Evolutionary conservation across 495 filamentous ascomycete genomes (phyloP), one percentile per base, ranked within the genome.

Genomic region (Staphylotrichum longicolle): DNA sequence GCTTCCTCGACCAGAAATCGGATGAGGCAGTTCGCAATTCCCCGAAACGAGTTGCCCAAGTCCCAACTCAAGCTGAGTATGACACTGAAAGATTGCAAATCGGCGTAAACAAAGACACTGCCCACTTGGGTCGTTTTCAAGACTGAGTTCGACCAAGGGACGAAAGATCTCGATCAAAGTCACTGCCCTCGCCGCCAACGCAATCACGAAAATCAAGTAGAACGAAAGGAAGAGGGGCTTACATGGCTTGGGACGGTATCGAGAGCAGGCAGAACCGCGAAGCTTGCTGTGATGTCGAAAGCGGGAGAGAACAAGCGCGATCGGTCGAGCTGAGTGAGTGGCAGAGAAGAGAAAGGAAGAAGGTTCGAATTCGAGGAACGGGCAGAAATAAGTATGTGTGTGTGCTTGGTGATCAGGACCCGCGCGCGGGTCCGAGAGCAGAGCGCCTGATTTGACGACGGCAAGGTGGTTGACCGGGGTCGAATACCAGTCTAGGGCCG

Each of bases 171-270:
- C 11, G 40, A 15, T 12, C 33, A 48, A 15, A 11, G n/a, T 50
- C 42, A 30, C 50, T 27, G 34, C 40, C 27, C 39, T 45, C 40
- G 30, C 20, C 27, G 14, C 6, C 30, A 7, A 20, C 57, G 30
- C 11, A 12, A 20, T 51, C 0, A 12, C 33, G 44, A 10, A 27
- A 60, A 4, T 6, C 15, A 11, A 33, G 5, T 0, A 27, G 3
- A 42, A 14, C 44, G n/a, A 42, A 51, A 5, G 6, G 39, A 6
- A 11, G 33, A 15, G 12, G 7, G 27, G 4, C 27, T 53, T 46
- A 60, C 58, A 35, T 60, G 47, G 49, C 41, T 54, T 45, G 2
- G 44, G 54, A 11, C 50, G 37, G 30, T 48, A 12, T 52, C 49
- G 55, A 10, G 54, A 57, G 7, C 3, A 20, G 45, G 11, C 9